phyloP scores from a whole-genome alignment of 371 early-diverging fungal genomes.

The Apophysomyces sp. region DNA sequence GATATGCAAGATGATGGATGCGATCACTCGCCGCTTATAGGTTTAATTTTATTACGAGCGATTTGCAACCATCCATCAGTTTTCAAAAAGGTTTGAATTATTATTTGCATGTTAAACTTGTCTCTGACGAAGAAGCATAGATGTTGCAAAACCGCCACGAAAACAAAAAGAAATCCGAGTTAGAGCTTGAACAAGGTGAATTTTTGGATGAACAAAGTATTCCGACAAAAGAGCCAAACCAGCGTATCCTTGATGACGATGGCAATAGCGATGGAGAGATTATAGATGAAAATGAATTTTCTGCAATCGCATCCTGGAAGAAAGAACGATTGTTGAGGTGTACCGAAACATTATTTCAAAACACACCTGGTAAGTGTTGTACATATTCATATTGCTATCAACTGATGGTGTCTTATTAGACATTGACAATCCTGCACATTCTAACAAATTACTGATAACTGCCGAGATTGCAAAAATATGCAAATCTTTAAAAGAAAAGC shows the following conservation, averaged over 20 bases:
- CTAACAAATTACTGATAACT: slow-evolving; percentile 27
- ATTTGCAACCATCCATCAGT: slow-evolving; percentile 77
- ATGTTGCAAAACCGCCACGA: slow-evolving; percentile 4
- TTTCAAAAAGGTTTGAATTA: slow-evolving; percentile 32
- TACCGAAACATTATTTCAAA: not conserved
- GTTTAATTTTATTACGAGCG: slow-evolving; percentile 32
- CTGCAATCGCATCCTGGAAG: not conserved
- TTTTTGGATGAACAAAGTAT: not conserved
- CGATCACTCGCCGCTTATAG: slow-evolving; percentile 8
- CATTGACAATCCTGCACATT: slow-evolving; percentile 18
- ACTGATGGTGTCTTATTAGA: slow-evolving; percentile 4
- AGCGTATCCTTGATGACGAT: not conserved
- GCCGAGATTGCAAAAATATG: slow-evolving; percentile 28
- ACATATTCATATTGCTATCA: not conserved
- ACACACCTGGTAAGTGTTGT: slow-evolving; percentile 2
- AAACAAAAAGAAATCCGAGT: not conserved
- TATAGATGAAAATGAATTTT: not conserved
- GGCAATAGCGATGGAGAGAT: not conserved
- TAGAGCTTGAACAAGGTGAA: not conserved
- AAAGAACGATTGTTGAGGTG: not conserved
- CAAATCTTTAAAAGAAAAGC: slow-evolving; percentile 54
- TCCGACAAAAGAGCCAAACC: not conserved
- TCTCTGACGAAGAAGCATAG: not conserved
- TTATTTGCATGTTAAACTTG: not conserved
- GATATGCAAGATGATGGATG: not conserved